phyloP scores from a whole-genome alignment of 768 basidiomycete species.

The Boletus sensibilis region DNA sequence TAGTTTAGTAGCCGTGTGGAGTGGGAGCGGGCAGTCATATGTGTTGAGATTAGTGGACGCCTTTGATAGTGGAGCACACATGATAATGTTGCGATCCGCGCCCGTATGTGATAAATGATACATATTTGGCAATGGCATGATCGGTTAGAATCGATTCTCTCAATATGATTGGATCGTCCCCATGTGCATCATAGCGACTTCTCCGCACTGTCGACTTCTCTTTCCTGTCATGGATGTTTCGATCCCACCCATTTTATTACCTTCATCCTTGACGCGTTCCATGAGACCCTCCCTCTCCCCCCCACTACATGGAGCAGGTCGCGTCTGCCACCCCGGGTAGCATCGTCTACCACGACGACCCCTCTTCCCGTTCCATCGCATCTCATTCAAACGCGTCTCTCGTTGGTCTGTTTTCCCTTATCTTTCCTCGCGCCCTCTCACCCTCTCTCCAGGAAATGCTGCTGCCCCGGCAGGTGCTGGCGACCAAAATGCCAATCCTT shows the following conservation, averaged over 20 bases:
- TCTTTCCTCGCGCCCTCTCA: neutral
- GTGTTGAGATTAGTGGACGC: too few relatives aligned
- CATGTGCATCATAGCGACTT: neutral
- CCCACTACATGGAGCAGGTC: slow-evolving; percentile 1
- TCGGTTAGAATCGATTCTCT: too few relatives aligned
- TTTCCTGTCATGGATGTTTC: neutral
- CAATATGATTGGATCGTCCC: neutral
- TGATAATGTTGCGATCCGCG: too few relatives aligned
- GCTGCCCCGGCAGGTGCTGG: slow-evolving; percentile 1
- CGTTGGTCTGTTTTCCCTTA: neutral
- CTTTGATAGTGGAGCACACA: too few relatives aligned
- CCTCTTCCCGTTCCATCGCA: neutral
- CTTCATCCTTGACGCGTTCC: too few relatives aligned
- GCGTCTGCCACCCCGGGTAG: neutral
- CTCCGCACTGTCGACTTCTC: neutral
- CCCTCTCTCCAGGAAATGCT: slow-evolving; percentile 10
- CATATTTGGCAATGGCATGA: too few relatives aligned
- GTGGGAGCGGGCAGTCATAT: too few relatives aligned
- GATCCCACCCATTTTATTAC: neutral
- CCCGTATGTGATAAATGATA: too few relatives aligned
- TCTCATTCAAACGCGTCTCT: slow-evolving; percentile 18
- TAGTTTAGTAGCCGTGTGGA: too few relatives aligned
- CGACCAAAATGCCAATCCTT: slow-evolving; percentile 1
- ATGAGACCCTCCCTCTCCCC: neutral
- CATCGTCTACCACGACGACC: neutral